Evolutionary conservation across 1,284 basidiomycete species (phyloP).

Genomic region (Naganishia sp.): DNA sequence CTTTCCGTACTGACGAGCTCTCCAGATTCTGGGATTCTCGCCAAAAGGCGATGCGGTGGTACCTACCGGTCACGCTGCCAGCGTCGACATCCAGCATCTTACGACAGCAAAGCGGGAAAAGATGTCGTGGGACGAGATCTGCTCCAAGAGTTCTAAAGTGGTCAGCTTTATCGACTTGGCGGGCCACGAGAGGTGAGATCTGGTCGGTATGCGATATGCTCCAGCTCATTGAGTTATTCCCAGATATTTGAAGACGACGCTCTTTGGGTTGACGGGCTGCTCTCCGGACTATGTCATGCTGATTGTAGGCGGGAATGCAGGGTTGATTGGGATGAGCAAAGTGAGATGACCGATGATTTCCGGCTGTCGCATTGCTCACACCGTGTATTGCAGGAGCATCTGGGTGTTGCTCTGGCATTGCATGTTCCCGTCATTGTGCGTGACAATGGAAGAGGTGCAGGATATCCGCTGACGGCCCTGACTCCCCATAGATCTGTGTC

Average conservation of each 20-base stretch:
- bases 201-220: background rate
- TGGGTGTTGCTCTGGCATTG: slow-evolving; percentile 90
- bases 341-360: slow-evolving; percentile 33
- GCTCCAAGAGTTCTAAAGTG: slow-evolving; percentile 83
- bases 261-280: slow-evolving; percentile 92
- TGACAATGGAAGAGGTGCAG: background rate
- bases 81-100: slow-evolving; percentile 66
- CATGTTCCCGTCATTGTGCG: slow-evolving; percentile 81
- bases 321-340: slow-evolving; percentile 95
- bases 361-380: background rate
- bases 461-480: background rate
- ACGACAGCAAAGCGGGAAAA: slow-evolving; percentile 70
- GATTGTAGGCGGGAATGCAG: slow-evolving; percentile 94
- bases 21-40: slow-evolving; percentile 79
- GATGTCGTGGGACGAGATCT: slow-evolving; percentile 95
- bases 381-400: slow-evolving; percentile 63
- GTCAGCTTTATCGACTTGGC: slow-evolving; percentile 93
- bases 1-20: background rate
- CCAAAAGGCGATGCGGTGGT: slow-evolving; percentile 73
- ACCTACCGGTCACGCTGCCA: slow-evolving; percentile 57
- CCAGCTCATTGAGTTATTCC: background rate
- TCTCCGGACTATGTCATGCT: slow-evolving; percentile 93
- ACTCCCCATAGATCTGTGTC: slow-evolving; percentile 64
- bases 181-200: slow-evolving; percentile 72
- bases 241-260: slow-evolving; percentile 73